Percentiles rank a stretch among this genome's conserved stretches.
These are phyloP conservation scores for Exophiala spinifera DNA, from an alignment of 2,329 filamentous ascomycete species.

Conservation along the genomic window DNA sequence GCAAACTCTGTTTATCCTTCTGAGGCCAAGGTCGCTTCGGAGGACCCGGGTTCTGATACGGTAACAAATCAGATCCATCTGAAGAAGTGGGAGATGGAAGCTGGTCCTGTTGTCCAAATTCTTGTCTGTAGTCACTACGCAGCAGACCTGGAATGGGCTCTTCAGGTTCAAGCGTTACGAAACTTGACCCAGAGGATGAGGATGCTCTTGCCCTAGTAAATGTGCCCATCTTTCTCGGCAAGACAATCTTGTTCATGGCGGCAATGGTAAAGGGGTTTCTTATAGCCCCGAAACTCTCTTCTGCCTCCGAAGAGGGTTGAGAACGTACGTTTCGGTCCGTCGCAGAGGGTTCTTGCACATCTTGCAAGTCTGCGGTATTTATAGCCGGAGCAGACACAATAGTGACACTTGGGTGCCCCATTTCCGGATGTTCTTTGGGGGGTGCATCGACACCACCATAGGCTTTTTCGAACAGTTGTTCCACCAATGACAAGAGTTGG, in stretches of 20 bases:
- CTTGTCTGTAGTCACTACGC: not conserved
- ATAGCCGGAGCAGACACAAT: not conserved
- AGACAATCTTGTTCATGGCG: constrained; percentile 31
- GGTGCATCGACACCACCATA: constrained; percentile 29
- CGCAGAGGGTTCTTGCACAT: not conserved
- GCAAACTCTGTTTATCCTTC: not conserved
- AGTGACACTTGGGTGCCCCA: not conserved
- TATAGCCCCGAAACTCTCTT: not conserved
- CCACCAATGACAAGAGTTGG: constrained; percentile 42
- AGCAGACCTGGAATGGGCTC: not conserved
- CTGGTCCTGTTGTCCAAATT: not conserved
- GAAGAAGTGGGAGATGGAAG: constrained; percentile 13
- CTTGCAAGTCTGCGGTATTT: constrained; percentile 1
- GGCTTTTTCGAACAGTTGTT: constrained; percentile 43
- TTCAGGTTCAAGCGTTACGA: not conserved
- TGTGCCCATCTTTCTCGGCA: constrained; percentile 16
- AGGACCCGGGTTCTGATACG: constrained; percentile 23
- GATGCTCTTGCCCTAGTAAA: not conserved
- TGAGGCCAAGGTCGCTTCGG: constrained; percentile 11
- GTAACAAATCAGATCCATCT: not conserved
- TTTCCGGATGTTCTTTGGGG: not conserved
- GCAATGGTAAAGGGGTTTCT: constrained; percentile 39
- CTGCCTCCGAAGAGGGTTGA: not conserved
- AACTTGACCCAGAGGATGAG: not conserved
- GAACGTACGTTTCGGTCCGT: not conserved